Base-by-base conservation (phyloP, 768 basidiomycete species). In the Psilocybe subaeruginosa region DNA sequence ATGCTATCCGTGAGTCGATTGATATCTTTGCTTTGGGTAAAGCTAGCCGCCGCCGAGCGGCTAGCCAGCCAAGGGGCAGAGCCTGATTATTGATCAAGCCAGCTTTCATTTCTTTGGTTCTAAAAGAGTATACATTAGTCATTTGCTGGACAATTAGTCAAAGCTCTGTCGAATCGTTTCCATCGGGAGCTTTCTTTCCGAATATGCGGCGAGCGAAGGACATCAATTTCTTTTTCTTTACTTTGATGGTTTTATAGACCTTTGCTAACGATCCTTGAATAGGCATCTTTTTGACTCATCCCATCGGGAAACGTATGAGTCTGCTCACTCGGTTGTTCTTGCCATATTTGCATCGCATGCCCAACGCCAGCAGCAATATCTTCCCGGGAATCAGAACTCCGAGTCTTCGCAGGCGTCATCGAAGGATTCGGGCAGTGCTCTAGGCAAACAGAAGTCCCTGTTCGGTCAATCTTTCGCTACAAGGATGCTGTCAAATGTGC, bases 281-380 rank as follows among this genome's bases (percentile, higher is more conserved):
- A 93, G 92, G 16, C 83, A 89, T 69, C 78, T 93, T 30, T 80
- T 77, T 56, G 81, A 87, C 59, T 65, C 85, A 14, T 70, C 76
- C 4, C 79, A 91, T 64, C 85, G 90, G 35, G 90, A 94, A 64
- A 86, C 86, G n/a, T 95, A 87, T 66, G 93, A 96, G 71, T 90
- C 92, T 0, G 87, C 93, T 1, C 94, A 95, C 70, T 95, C 93
- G 8, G 91, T 92, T 29, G 75, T 95, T 37, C 77, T 96, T 12
- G 82, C 93, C 3, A 78, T 93, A 43, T 89, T 93, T 68, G 82
- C 89, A 8, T 79, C 85, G 30, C 80, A 83, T 66, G 83, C 86
- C 0, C 80, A 84, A 62, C 74, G 71, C 45, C 71, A 68, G 17
- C 70, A 74, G 17, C 69, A 70, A 54, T 51, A 63, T 52, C 60